These are phyloP conservation scores for Parastagonospora nodorum DNA, from an alignment of 2,329 filamentous ascomycete species.

Conservation along the genomic window DNA sequence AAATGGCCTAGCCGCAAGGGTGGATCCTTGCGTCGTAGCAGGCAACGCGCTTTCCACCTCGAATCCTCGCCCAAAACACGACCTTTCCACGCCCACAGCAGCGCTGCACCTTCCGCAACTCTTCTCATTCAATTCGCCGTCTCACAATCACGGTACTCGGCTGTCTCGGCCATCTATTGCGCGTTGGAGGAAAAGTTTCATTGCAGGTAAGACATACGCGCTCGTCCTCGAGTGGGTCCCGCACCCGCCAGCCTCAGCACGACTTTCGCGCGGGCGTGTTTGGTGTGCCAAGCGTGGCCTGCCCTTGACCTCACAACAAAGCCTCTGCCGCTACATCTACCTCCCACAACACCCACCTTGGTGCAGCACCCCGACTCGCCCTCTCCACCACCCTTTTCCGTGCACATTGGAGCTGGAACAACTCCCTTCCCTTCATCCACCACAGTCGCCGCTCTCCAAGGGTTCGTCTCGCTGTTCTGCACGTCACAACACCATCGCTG, in stretches of 20 bases:
- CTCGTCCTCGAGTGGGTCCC: constrained; percentile 32
- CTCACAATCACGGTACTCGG: constrained; percentile 1
- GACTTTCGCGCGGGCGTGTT: constrained; percentile 34
- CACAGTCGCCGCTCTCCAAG: constrained; percentile 31
- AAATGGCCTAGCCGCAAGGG: not conserved
- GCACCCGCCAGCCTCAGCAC: constrained; percentile 36
- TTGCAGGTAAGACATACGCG: constrained; percentile 39
- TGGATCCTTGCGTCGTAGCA: constrained; percentile 2
- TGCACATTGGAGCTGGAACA: constrained; percentile 41
- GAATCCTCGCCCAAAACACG: constrained; percentile 15
- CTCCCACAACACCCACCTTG: constrained; percentile 44
- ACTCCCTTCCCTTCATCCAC: constrained; percentile 32
- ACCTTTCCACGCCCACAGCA: constrained; percentile 5
- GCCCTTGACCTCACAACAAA: constrained; percentile 42
- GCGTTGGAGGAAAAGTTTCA: constrained; percentile 25
- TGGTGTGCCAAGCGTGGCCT: constrained; percentile 33
- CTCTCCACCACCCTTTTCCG: constrained; percentile 25
- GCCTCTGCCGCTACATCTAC: constrained; percentile 30
- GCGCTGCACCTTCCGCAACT: constrained; percentile 16
- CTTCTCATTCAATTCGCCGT: constrained; percentile 1
- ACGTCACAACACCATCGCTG: constrained; percentile 43
- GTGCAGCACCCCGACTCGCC: constrained; percentile 32
- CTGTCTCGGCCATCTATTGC: constrained; percentile 17
- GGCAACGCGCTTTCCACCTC: constrained; percentile 16
- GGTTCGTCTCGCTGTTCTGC: constrained; percentile 34